phyloP scores from a whole-genome alignment of 345 rosid species.

The Aegle marmelos region DNA sequence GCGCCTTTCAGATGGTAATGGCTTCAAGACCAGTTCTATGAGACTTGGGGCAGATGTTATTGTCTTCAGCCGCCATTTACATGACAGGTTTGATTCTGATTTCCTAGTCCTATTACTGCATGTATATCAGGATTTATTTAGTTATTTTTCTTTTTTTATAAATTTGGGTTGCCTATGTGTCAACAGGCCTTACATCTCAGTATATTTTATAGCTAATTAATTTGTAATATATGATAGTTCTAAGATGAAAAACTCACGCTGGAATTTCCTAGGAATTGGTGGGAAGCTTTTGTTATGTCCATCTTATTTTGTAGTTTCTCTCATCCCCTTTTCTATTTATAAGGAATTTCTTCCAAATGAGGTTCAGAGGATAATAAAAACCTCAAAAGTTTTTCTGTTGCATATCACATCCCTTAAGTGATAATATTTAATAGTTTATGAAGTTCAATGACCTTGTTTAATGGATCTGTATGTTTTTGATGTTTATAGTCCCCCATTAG shows the following conservation, averaged over 20 bases:
- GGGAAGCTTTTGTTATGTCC: background rate
- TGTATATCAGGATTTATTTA: background rate
- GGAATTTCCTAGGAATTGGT: background rate
- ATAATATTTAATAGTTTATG: background rate
- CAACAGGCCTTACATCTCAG: background rate
- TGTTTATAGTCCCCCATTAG: background rate
- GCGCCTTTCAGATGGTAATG: conserved; percentile 80
- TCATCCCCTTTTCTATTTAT: background rate
- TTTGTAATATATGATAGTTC: background rate
- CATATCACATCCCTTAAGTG: background rate
- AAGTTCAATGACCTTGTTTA: background rate
- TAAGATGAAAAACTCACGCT: background rate
- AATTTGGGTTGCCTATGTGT: background rate
- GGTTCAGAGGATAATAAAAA: background rate
- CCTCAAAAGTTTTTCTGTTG: background rate
- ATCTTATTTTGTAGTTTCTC: background rate
- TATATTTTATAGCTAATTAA: background rate
- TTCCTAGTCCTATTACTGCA: background rate
- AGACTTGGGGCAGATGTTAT: conserved; percentile 96
- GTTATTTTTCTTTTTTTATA: background rate
- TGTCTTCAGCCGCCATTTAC: conserved; percentile 72
- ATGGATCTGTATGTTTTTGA: background rate
- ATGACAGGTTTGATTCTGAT: conserved; percentile 51
- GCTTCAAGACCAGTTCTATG: conserved; percentile 97
- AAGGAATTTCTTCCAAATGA: background rate